Evolutionary conservation across 257 asterid genomes (phyloP).

Genomic region (Anisodus acutangulus): DNA sequence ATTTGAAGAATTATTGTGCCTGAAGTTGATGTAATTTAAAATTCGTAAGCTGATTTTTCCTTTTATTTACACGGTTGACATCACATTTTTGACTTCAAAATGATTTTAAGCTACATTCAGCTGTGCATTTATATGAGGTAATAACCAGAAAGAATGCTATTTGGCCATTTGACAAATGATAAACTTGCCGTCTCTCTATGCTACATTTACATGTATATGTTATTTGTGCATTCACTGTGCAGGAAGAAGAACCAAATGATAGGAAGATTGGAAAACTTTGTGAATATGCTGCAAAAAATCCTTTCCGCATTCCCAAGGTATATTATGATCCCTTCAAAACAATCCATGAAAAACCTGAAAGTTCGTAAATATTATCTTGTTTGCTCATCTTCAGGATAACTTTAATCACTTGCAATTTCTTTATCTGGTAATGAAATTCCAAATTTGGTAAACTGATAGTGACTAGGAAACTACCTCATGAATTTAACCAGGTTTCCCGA

Average conservation of each 20-base stretch:
- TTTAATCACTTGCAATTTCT: not conserved
- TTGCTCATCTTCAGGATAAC: not conserved
- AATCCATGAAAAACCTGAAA: slow-evolving; percentile 24
- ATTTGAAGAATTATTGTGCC: not conserved
- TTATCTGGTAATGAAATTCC: not conserved
- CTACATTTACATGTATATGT: slow-evolving; percentile 25
- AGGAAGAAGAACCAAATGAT: slow-evolving; percentile 94
- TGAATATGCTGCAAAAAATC: slow-evolving; percentile 93
- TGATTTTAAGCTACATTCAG: slow-evolving; percentile 16
- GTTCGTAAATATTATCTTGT: not conserved
- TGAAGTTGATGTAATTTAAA: not conserved
- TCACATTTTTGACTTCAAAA: not conserved
- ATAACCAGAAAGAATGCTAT: slow-evolving; percentile 5
- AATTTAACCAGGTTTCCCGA: not conserved
- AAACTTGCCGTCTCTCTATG: not conserved
- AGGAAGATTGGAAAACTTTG: slow-evolving; percentile 92
- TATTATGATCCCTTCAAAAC: not conserved
- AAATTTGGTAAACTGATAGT: not conserved
- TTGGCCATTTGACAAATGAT: slow-evolving; percentile 1
- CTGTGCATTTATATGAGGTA: not conserved
- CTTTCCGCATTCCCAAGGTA: slow-evolving; percentile 98
- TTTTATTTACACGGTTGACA: not conserved
- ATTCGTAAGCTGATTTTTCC: not conserved
- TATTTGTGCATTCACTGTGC: slow-evolving; percentile 30
- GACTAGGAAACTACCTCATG: slow-evolving; percentile 7